Base-by-base conservation (phyloP, 2,329 filamentous ascomycete genomes). In the Alternaria dauci region DNA sequence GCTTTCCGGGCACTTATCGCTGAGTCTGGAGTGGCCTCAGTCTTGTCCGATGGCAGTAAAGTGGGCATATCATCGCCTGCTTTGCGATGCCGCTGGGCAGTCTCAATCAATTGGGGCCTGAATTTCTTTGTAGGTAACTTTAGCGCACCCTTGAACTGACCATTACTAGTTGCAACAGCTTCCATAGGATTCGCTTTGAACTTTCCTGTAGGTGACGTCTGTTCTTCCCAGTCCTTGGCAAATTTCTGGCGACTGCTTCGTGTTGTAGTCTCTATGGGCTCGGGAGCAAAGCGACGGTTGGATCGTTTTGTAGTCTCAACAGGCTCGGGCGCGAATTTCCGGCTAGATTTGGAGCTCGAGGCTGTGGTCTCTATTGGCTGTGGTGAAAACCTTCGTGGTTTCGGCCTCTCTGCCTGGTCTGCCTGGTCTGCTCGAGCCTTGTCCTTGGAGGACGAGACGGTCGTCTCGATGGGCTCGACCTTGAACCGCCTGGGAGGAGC, bases 91-190 rank as follows among this genome's bases (percentile, higher is more conserved):
- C 93, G 85, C 69, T 88, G 87, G 4, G 90, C 90, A 3, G 91
- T 94, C 78, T 94, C 92, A 63, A 96, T 89, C 56, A 96, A 82
- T 71, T 94, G 90, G 12, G 93, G 93, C 30, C 89, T 86, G 76
- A 96, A 96, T 61, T 79, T 85, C 42, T 83, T 81, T 4, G 51
- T 23, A 53, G 51, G 20, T 28, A 32, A 39, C 20, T 43, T 53
- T 43, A 71, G 72, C 53, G 66, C 50, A 46, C 76, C 65, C 66
- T 74, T 41, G 51, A 46, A 42, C 41, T 53, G 58, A 14, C 69
- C 64, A 59, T 68, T 75, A 53, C 54, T 69, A 43, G 59, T 67
- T 38, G 66, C 58, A 7, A 68, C 69, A 8, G 71, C 73, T 58
- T 74, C 71, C 25, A 76, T 36, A 14, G 74, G 72, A 52, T 77